Evolutionary conservation across 306 rosid species (phyloP).

Genomic region (Hippophae rhamnoides): DNA sequence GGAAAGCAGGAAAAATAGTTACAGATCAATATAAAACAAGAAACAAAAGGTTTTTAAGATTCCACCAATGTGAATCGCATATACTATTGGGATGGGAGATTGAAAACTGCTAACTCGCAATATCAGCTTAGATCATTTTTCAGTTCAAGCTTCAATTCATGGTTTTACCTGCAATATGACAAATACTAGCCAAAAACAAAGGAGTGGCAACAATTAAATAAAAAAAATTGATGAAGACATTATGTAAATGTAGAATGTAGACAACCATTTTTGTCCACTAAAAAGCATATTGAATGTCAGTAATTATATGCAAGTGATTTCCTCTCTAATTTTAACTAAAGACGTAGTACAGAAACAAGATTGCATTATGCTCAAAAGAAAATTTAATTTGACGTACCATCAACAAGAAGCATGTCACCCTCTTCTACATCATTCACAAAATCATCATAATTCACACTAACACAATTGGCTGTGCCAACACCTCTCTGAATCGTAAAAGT

Average conservation of each 20-base stretch:
- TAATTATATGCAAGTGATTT: neutral
- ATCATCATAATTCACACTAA: constrained; percentile 91
- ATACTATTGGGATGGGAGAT: too few relatives aligned
- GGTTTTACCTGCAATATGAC: too few relatives aligned
- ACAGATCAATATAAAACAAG: neutral
- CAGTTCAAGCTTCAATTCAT: too few relatives aligned
- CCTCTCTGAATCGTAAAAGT: constrained; percentile 79
- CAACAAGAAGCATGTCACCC: constrained; percentile 87
- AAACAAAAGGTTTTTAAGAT: neutral
- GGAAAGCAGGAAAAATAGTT: too few relatives aligned
- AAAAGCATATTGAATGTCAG: too few relatives aligned
- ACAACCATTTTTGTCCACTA: neutral
- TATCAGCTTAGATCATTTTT: too few relatives aligned
- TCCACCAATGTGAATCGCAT: too few relatives aligned
- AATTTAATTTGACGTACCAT: constrained; percentile 35
- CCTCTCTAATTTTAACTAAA: neutral
- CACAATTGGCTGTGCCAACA: constrained; percentile 67
- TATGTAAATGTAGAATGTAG: too few relatives aligned
- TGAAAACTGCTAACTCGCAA: too few relatives aligned
- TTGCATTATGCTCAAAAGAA: neutral
- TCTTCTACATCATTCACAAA: constrained; percentile 82
- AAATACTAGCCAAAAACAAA: too few relatives aligned
- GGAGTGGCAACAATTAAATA: too few relatives aligned
- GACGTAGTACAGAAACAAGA: neutral
- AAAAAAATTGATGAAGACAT: too few relatives aligned